These are phyloP conservation scores for Mycosarcoma mackinlayi DNA, from an alignment of 1,284 basidiomycete genomes.

Conservation along the genomic window DNA sequence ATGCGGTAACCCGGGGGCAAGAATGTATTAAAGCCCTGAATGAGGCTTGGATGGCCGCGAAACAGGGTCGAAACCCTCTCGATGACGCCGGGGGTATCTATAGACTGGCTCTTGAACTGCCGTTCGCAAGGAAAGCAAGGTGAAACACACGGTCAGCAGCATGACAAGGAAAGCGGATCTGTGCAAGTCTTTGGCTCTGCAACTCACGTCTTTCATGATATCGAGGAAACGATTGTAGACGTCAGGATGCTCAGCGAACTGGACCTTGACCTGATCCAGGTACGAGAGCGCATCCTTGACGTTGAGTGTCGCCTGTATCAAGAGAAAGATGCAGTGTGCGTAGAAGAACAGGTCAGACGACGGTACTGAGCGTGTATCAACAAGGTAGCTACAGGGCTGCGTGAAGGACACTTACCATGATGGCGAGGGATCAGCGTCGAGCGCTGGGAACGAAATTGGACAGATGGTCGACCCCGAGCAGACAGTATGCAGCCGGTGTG, in stretches of 20 bases:
- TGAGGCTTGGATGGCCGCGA: conserved; percentile 89
- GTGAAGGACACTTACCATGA: conserved; percentile 28
- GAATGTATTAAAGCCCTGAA: conserved; percentile 99
- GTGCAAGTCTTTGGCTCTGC: background rate
- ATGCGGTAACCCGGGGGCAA: conserved; percentile 96
- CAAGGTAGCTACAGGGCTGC: too few relatives aligned
- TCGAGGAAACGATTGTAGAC: conserved; percentile 98
- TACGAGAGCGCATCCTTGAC: conserved; percentile 93
- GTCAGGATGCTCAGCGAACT: conserved; percentile 90
- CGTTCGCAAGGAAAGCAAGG: background rate
- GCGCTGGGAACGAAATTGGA: conserved; percentile 7
- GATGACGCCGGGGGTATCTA: conserved; percentile 98
- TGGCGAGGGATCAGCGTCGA: conserved; percentile 23
- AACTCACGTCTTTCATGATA: conserved; percentile 88
- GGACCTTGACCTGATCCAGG: conserved; percentile 89
- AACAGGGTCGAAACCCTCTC: conserved; percentile 95
- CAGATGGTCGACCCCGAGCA: background rate
- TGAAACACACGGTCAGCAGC: background rate
- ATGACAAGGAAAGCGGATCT: background rate
- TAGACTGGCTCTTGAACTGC: conserved; percentile 70
- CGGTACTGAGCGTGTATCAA: too few relatives aligned
- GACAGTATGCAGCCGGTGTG: background rate
- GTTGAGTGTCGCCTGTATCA: conserved; percentile 66
- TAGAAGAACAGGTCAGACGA: background rate
- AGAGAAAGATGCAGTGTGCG: background rate